These are phyloP conservation scores for Meyerozyma guilliermondii DNA, from an alignment of 1,139 yeast genomes.

Conservation along the genomic window DNA sequence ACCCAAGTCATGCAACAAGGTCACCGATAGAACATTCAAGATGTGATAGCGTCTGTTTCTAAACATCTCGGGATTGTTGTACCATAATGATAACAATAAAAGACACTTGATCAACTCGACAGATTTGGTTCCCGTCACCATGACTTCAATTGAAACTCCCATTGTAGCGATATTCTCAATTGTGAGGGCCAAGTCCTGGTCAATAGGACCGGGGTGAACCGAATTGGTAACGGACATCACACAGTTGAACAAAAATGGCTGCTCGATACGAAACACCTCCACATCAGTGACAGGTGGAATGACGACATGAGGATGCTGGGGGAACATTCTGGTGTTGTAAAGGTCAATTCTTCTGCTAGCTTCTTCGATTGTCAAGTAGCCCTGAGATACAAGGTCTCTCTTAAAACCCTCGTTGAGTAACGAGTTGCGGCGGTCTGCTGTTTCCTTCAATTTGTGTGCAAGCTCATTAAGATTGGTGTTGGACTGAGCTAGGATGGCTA, in stretches of 20 bases:
- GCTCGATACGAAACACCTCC: slow-evolving; percentile 42
- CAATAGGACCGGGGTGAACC: slow-evolving; percentile 27
- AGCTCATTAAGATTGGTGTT: slow-evolving; percentile 26
- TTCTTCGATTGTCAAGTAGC: slow-evolving; percentile 44
- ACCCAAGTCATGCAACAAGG: slow-evolving; percentile 73
- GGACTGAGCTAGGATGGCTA: slow-evolving; percentile 26
- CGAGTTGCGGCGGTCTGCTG: slow-evolving; percentile 35
- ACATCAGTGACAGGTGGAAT: slow-evolving; percentile 41
- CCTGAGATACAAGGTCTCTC: slow-evolving; percentile 43
- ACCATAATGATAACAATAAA: slow-evolving; percentile 66
- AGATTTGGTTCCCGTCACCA: slow-evolving; percentile 69
- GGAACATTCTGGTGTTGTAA: slow-evolving; percentile 36
- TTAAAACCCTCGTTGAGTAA: slow-evolving; percentile 18
- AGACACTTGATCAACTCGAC: slow-evolving; percentile 63
- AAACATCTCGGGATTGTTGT: slow-evolving; percentile 77
- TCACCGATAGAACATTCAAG: slow-evolving; percentile 60
- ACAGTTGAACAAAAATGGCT: slow-evolving; percentile 61
- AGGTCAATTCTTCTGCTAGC: slow-evolving; percentile 42
- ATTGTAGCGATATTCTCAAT: slow-evolving; percentile 59
- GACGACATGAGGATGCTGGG: slow-evolving; percentile 49
- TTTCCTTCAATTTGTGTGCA: slow-evolving; percentile 29
- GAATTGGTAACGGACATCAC: slow-evolving; percentile 60
- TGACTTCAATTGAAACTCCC: slow-evolving; percentile 54
- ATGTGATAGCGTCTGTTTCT: slow-evolving; percentile 75
- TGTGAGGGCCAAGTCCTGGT: slow-evolving; percentile 25